A percentile compares a stretch with the other conserved stretches of the same genome.
phyloP scores from a whole-genome alignment of 768 basidiomycete species.

The Butyriboletus loyo region DNA sequence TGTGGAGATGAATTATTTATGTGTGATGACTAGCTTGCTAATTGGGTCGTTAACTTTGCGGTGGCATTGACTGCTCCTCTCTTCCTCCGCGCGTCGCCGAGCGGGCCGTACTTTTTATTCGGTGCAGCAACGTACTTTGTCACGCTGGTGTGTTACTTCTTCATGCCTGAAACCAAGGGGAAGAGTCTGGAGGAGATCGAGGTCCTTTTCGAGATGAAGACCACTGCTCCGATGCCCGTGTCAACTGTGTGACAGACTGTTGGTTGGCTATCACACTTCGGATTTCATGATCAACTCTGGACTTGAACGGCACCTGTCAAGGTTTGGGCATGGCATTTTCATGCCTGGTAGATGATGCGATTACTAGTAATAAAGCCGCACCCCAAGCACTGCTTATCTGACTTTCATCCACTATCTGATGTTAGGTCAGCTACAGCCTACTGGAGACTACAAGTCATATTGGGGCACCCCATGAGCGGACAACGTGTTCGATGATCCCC shows the following conservation, averaged over 20 bases:
- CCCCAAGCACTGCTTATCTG: neutral
- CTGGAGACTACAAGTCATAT: too few species aligned
- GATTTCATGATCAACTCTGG: neutral
- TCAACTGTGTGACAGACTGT: neutral
- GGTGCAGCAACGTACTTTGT: constrained; percentile 36
- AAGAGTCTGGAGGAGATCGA: constrained; percentile 43
- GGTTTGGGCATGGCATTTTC: neutral
- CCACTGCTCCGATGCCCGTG: neutral
- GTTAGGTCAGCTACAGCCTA: too few species aligned
- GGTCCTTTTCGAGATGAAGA: constrained; percentile 31
- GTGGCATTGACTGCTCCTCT: constrained; percentile 46
- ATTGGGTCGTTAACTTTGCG: constrained; percentile 38
- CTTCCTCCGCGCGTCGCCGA: constrained; percentile 43
- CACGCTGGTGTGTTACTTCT: constrained; percentile 37
- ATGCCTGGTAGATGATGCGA: neutral
- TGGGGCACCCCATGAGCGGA: too few species aligned
- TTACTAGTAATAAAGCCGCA: neutral
- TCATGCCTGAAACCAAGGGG: constrained; percentile 45
- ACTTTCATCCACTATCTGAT: neutral
- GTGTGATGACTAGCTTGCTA: constrained; percentile 16
- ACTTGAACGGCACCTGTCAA: neutral
- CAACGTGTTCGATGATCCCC: constrained; percentile 10
- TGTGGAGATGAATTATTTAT: neutral
- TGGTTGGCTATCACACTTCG: neutral
- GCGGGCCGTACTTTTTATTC: constrained; percentile 48